These are phyloP conservation scores for Psilocybe cyanescens DNA, from an alignment of 768 basidiomycete species.

Conservation along the genomic window DNA sequence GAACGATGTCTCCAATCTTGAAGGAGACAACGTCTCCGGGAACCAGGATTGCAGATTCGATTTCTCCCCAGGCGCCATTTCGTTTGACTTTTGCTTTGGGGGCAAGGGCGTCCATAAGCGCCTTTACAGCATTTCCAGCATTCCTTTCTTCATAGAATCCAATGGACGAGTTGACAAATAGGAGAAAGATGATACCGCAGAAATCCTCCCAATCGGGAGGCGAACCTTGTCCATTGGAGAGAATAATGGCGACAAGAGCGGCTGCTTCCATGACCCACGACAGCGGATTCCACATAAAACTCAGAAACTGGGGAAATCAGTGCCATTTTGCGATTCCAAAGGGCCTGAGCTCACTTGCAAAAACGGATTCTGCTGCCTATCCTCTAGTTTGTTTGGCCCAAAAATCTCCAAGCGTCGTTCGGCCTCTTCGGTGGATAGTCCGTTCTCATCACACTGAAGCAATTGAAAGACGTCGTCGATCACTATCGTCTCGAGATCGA, in stretches of 20 bases:
- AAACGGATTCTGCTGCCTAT: slow-evolving; percentile 88
- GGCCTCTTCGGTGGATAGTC: slow-evolving; percentile 82
- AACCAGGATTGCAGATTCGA: slow-evolving; percentile 88
- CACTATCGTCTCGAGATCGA: slow-evolving; percentile 95
- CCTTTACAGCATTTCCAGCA: slow-evolving; percentile 98
- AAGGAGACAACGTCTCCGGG: slow-evolving; percentile 96
- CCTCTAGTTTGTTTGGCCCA: slow-evolving; percentile 93
- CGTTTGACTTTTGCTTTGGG: slow-evolving; percentile 97
- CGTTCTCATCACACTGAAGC: slow-evolving; percentile 84
- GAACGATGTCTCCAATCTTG: slow-evolving; percentile 99
- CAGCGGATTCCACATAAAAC: slow-evolving; percentile 99
- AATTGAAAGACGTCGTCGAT: slow-evolving; percentile 96
- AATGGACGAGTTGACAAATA: slow-evolving; percentile 94
- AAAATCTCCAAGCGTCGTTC: slow-evolving; percentile 86
- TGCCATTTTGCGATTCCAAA: slow-evolving; percentile 2
- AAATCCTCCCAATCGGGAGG: slow-evolving; percentile 99
- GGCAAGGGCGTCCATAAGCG: slow-evolving; percentile 98
- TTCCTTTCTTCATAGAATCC: slow-evolving; percentile 99
- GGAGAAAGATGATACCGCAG: slow-evolving; percentile 89
- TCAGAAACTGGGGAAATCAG: slow-evolving; percentile 62
- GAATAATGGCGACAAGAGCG: slow-evolving; percentile 90
- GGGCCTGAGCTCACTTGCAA: slow-evolving; percentile 63
- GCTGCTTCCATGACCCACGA: slow-evolving; percentile 99
- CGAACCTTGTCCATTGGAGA: slow-evolving; percentile 86
- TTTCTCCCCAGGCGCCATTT: slow-evolving; percentile 82